Conservation (phyloP, 2,329 filamentous ascomycete genomes). For the Talaromyces sp. region DNA sequence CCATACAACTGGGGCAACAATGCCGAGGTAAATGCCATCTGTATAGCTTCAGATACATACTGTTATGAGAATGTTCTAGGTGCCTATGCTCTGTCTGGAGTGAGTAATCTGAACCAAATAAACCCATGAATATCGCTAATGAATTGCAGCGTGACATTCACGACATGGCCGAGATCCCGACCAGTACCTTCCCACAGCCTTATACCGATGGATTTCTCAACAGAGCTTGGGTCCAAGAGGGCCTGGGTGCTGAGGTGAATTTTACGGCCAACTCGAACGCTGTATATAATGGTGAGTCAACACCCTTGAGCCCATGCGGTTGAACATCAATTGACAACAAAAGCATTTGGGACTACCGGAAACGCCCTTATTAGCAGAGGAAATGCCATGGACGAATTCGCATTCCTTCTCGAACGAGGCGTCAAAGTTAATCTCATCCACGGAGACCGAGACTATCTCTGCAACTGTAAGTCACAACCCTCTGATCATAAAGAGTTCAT, state of each 20-base stretch:
- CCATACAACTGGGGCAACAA: constrained; percentile 40
- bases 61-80: constrained; percentile 45
- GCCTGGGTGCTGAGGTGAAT: constrained; percentile 58
- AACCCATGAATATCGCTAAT: neutral
- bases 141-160: neutral
- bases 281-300: constrained; percentile 27
- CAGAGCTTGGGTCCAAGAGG: constrained; percentile 52
- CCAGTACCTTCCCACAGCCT: neutral
- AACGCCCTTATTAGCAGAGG: neutral
- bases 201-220: constrained; percentile 52
- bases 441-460: constrained; percentile 52
- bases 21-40: constrained; percentile 42
- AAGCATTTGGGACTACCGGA: neutral
- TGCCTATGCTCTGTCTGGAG: neutral
- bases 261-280: constrained; percentile 46
- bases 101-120: neutral
- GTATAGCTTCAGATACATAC: constrained; percentile 40
- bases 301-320: neutral
- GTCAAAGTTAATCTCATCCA: constrained; percentile 56
- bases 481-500: neutral
- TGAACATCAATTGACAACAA: neutral
- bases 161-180: neutral
- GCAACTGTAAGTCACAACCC: neutral
- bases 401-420: constrained; percentile 52
- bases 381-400: constrained; percentile 23